Percentiles rank a stretch among this genome's conserved stretches.
phyloP scores from a whole-genome alignment of 2,329 filamentous ascomycete genomes.

The Trichoderma sp. region DNA sequence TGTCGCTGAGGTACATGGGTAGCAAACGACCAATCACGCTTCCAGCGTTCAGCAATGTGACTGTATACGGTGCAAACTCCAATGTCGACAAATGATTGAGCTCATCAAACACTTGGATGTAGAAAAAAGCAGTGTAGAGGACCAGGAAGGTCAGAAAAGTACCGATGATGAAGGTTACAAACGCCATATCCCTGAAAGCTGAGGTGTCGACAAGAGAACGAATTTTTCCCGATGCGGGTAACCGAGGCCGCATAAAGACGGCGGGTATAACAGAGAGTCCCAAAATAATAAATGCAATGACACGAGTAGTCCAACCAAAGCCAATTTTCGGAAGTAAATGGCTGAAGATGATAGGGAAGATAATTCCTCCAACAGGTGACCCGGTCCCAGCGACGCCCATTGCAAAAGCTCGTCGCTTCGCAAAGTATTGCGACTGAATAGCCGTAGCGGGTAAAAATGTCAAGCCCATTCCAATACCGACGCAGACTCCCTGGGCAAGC shows the following conservation, averaged over 20 bases:
- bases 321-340: slow-evolving; percentile 31
- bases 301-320: slow-evolving; percentile 37
- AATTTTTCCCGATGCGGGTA: background rate
- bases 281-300: slow-evolving; percentile 32
- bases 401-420: slow-evolving; percentile 29
- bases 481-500: background rate
- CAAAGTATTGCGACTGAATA: slow-evolving; percentile 36
- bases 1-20: slow-evolving; percentile 38
- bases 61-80: slow-evolving; percentile 38
- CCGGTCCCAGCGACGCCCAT: slow-evolving; percentile 36
- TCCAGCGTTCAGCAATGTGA: slow-evolving; percentile 47
- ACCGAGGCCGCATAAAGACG: slow-evolving; percentile 25
- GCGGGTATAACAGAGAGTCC: slow-evolving; percentile 32
- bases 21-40: slow-evolving; percentile 46
- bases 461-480: background rate
- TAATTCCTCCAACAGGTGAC: slow-evolving; percentile 20
- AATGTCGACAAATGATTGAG: slow-evolving; percentile 34
- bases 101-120: background rate
- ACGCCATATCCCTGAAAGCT: background rate
- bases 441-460: slow-evolving; percentile 33
- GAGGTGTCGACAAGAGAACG: background rate
- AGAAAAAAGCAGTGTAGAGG: background rate
- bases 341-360: slow-evolving; percentile 40
- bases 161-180: background rate
- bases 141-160: background rate